Conservation (phyloP, 306 rosid genomes). For the Rosa multiflora region DNA sequence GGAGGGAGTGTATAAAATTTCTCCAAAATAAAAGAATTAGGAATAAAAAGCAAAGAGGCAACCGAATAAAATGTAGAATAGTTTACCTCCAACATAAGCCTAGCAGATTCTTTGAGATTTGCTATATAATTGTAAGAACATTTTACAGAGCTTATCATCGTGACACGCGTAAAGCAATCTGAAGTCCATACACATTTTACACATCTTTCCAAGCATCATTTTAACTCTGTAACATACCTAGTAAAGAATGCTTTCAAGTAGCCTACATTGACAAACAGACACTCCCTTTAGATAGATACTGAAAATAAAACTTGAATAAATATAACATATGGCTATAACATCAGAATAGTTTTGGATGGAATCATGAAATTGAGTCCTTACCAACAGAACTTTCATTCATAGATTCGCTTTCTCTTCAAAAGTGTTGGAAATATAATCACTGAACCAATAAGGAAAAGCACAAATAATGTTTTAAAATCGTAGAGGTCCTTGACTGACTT, state of each 20-base stretch:
- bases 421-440: conserved; percentile 66
- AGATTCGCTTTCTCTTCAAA: conserved; percentile 86
- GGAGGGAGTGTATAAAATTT: too few relatives aligned
- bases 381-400: conserved; percentile 52
- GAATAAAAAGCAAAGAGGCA: not conserved
- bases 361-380: not conserved
- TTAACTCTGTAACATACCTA: not conserved
- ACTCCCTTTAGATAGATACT: not conserved
- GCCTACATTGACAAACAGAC: not conserved
- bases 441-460: conserved; percentile 90
- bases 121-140: conserved; percentile 5
- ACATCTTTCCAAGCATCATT: not conserved
- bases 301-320: not conserved
- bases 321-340: not conserved
- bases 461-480: conserved; percentile 77
- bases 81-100: too few relatives aligned
- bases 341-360: not conserved
- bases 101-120: not conserved
- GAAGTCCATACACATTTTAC: not conserved
- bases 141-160: not conserved
- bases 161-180: not conserved
- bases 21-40: too few relatives aligned
- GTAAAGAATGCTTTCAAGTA: not conserved
- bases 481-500: conserved; percentile 92
- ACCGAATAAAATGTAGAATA: not conserved